Conservation (phyloP, 2,329 filamentous ascomycete species). For the Venturia oleaginea region DNA sequence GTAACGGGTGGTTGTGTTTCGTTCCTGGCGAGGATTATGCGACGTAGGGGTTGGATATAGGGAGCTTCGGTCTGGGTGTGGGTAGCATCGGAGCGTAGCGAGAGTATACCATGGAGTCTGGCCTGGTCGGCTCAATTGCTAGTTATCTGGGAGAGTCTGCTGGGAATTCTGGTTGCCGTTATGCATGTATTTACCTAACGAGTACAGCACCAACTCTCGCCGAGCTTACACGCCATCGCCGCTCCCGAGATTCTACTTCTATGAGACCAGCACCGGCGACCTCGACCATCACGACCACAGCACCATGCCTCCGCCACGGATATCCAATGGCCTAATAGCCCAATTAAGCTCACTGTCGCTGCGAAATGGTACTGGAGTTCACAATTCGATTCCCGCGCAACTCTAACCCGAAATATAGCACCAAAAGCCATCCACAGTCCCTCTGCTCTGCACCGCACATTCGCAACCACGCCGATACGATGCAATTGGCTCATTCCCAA, state of each 20-base stretch:
- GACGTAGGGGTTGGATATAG: background rate
- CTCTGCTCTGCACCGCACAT: slow-evolving; percentile 41
- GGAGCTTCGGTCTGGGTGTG: background rate
- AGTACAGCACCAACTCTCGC: too few relatives aligned
- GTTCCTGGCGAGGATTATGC: slow-evolving; percentile 1
- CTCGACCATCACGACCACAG: background rate
- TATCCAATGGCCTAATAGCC: slow-evolving; percentile 10
- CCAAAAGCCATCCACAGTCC: background rate
- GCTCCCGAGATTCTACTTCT: too few relatives aligned
- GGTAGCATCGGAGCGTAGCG: background rate
- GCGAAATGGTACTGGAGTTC: background rate
- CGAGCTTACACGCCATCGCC: background rate
- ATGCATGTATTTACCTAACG: too few relatives aligned
- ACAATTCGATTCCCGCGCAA: too few relatives aligned
- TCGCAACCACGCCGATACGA: slow-evolving; percentile 58
- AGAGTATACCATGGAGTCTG: background rate
- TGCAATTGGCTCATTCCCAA: slow-evolving; percentile 76
- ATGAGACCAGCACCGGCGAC: background rate
- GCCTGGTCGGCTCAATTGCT: background rate
- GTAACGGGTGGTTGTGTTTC: background rate
- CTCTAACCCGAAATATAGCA: slow-evolving; percentile 7
- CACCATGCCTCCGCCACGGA: slow-evolving; percentile 12
- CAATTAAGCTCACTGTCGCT: slow-evolving; percentile 11
- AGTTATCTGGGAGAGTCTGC: background rate
- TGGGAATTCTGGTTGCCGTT: background rate